Percentiles rank a stretch among this genome's conserved stretches.
Conservation (phyloP, 768 basidiomycete species). For the Phlebiopsis gigantea region DNA sequence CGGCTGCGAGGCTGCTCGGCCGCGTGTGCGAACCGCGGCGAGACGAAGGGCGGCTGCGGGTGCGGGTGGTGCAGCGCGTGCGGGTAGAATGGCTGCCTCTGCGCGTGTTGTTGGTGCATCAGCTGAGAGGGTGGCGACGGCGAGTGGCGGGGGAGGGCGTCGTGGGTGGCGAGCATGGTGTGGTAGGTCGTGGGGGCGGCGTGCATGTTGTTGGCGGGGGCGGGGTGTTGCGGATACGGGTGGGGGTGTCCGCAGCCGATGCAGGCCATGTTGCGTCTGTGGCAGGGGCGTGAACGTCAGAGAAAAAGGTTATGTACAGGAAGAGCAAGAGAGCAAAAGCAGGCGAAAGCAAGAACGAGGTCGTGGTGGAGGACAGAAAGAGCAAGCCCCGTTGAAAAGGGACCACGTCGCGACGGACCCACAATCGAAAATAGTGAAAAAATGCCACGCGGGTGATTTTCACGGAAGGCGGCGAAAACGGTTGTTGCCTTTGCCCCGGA, state of each 20-base stretch:
- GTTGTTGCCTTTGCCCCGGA: background rate
- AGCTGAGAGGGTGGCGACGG: constrained; percentile 11
- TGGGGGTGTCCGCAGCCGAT: constrained; percentile 72
- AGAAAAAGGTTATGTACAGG: background rate
- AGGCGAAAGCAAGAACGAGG: background rate
- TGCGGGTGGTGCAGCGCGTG: background rate
- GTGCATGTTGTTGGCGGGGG: constrained; percentile 17
- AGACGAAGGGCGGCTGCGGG: background rate
- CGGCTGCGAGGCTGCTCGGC: background rate
- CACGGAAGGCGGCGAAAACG: background rate
- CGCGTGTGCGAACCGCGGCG: constrained; percentile 7
- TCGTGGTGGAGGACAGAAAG: background rate
- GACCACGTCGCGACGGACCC: background rate
- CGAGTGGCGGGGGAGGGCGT: constrained; percentile 22
- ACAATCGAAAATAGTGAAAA: background rate
- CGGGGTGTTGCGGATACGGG: constrained; percentile 24
- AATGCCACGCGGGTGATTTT: background rate
- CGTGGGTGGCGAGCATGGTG: constrained; percentile 17
- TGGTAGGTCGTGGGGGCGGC: constrained; percentile 21
- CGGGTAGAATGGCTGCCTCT: too few species aligned
- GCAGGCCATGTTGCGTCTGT: constrained; percentile 73
- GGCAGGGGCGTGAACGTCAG: too few species aligned
- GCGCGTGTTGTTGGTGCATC: constrained; percentile 10
- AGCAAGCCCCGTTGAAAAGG: too few species aligned
- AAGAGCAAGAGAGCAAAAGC: background rate